Evolutionary conservation across 352 stramenopile species (phyloP), one percentile per base, ranked within the genome.

Genomic region (Blastocystis sp.): DNA sequence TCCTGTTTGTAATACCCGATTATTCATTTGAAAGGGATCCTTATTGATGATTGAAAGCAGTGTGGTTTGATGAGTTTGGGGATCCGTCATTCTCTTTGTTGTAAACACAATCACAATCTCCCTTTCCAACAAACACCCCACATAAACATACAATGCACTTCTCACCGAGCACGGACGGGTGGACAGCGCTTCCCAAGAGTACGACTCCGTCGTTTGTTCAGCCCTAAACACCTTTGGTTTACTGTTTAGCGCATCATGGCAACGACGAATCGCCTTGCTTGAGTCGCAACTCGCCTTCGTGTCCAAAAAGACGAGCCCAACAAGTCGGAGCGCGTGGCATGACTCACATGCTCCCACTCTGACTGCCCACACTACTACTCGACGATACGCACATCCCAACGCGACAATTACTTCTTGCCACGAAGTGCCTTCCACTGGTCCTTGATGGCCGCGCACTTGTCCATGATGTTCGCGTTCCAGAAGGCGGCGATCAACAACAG

Each of bases 391-490:
- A 21, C 26, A n/a, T 74, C 3, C 63, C 31, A 19, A 9, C 31
- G n/a, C n/a, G 35, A 16, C 63, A n/a, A 10, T 51, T 74, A 74
- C 63, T 74, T 74, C 16, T 66, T 81, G 26, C 70, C 70, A 66
- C 70, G 70, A 2, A 65, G 45, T 13, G 16, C 24, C 6, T 69
- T 80, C 78, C 78, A 88, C 65, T 88, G 78, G 3, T 51, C 12
- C 62, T 62, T 78, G 41, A 88, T 88, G 12, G 35, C 65, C 59
- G 21, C 2, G 65, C 78, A 88, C 78, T 88, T 88, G 51, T 67
- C 60, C 65, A 78, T 74, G n/a, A 88, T 67, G 31, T 88, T 78
- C 21, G 78, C 78, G 51, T 88, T 88, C 78, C 78, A 88, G 9
- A 88, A 59, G 13, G 78, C 65, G 21, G 62, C 78, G 26, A 88